Base-by-base conservation (phyloP, 768 basidiomycete genomes). In the Phaeolepiota aurea region DNA sequence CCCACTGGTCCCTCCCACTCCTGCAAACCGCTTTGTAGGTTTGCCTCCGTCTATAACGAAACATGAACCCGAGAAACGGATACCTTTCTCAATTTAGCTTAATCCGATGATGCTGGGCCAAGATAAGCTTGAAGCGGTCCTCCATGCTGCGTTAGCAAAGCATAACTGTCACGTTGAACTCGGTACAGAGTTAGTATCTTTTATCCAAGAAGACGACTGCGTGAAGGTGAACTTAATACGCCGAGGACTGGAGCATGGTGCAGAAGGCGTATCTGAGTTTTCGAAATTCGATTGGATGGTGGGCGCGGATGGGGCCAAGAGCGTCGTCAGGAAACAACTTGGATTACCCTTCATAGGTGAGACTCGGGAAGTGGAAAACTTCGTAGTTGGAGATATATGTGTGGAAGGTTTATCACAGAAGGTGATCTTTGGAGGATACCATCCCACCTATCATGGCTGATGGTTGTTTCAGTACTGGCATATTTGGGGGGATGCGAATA, bases 281-380 rank as follows among this genome's bases (percentile, higher is more conserved):
- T 37, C 51, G 3, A 44, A 40, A 2, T 64, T 55, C 33, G 58
- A 57, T 5, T 72, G 60, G 54, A 53, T 72, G 41, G 54, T 73
- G 39, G 71, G 71, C 4, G 55, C 65, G 1, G 71, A 73, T 48
- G 70, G 69, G 4, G 69, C 66, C 1, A 61, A 58, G 21, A 63
- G 69, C 23, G 50, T 60, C 14, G 63, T 70, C n/a, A 54, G 71
- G 42, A 69, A 70, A 38, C 49, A 54, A 32, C 52, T 68, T 2
- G 65, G 65, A 4, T 44, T 71, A 4, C 47, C 56, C 1, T 72
- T 73, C 32, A 37, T 64, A 12, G 70, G 71, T 7, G 65, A 68
- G 44, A 66, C 65, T 1, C 46, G 59, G 20, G 45, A 46, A 10
- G 52, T 58, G 3, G 59, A 65, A 38, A 56, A 54, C 28, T 57